Evolutionary conservation across 176 grass and related monocot species (phyloP).

Genomic region (Carex scoparia): DNA sequence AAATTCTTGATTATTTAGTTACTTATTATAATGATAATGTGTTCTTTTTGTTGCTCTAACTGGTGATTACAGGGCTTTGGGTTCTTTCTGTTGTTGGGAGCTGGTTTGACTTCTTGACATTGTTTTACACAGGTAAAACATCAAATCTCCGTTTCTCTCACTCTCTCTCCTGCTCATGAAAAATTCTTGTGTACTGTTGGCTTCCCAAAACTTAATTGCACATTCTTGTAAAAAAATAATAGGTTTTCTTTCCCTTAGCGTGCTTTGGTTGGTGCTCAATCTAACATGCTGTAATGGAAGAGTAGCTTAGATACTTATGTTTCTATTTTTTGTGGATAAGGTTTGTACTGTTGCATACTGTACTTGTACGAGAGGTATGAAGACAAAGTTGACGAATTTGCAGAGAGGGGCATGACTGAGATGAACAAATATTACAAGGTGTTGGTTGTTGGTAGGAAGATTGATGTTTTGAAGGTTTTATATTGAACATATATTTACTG

Average conservation of each 20-base stretch:
- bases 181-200: not conserved
- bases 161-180: not conserved
- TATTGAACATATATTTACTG: not conserved
- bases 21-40: not conserved
- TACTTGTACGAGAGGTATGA: constrained; percentile 85
- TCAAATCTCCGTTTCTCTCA: not conserved
- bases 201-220: not conserved
- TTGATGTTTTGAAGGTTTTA: not conserved
- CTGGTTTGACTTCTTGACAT: constrained; percentile 55
- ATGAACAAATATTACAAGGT: constrained; percentile 49
- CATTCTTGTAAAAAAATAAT: not conserved
- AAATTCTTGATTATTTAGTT: too few relatives aligned
- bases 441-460: constrained; percentile 6
- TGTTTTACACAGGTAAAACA: constrained; percentile 62
- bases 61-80: constrained; percentile 68
- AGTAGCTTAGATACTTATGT: not conserved
- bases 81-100: constrained; percentile 66
- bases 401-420: constrained; percentile 46
- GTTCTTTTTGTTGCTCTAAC: constrained; percentile 9
- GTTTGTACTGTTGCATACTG: constrained; percentile 54
- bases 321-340: constrained; percentile 11
- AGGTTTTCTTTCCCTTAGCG: not conserved
- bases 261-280: not conserved
- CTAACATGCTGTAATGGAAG: not conserved
- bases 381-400: constrained; percentile 61